Conservation (phyloP, 2,329 filamentous ascomycete species). For the Coniochaeta sp. region DNA sequence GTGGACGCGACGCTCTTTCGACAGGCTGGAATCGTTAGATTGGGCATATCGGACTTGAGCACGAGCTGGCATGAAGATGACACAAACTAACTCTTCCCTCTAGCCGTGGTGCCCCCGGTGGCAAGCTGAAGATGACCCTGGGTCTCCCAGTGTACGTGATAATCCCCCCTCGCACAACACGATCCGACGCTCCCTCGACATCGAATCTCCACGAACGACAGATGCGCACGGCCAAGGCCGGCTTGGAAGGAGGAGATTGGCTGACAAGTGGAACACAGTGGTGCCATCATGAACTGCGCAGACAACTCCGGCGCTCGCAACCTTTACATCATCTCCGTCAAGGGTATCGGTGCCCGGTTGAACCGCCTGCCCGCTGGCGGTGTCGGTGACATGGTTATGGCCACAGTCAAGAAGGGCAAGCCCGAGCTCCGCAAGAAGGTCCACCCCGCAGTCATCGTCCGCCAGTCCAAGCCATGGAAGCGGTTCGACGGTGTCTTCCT, state of each 20-base stretch:
- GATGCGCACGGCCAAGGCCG: not conserved
- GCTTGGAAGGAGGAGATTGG: conserved; percentile 1
- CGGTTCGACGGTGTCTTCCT: conserved; percentile 97
- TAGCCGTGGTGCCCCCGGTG: conserved; percentile 87
- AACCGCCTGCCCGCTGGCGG: conserved; percentile 96
- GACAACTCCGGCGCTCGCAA: conserved; percentile 99
- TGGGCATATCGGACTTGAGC: not conserved
- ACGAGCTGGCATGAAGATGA: not conserved
- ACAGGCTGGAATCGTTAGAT: not conserved
- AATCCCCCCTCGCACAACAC: not conserved
- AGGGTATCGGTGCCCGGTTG: conserved; percentile 94
- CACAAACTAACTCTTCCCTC: conserved; percentile 23
- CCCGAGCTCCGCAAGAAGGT: conserved; percentile 99
- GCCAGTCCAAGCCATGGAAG: conserved; percentile 99
- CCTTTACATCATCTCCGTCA: conserved; percentile 99
- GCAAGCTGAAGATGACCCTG: conserved; percentile 99
- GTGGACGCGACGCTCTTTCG: not conserved
- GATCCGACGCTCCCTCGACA: conserved; percentile 5
- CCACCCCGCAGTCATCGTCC: conserved; percentile 98
- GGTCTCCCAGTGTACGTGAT: conserved; percentile 96
- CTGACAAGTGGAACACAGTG: conserved; percentile 45
- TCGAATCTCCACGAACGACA: not conserved
- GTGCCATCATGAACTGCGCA: conserved; percentile 99
- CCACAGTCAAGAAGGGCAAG: conserved; percentile 99
- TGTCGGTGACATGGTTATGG: conserved; percentile 99